Base-by-base conservation (phyloP, 1,284 basidiomycete species). In the Vanrija humicola region DNA sequence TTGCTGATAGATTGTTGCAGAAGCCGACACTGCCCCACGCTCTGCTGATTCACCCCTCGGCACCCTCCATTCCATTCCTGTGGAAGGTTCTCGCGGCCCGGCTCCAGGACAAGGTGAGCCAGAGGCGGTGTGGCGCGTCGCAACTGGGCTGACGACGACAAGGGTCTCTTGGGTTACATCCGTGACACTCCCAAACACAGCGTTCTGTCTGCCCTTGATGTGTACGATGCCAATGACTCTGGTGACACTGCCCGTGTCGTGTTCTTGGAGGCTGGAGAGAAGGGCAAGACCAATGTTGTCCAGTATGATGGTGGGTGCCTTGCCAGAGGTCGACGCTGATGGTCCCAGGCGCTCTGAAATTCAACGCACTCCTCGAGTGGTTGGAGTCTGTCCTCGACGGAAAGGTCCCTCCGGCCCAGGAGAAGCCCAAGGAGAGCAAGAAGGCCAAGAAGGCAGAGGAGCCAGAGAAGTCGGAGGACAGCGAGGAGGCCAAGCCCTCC, bases 1-100 rank as follows among this genome's bases (percentile, higher is more conserved):
- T 46, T 18, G 26, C 34, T 50, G 47, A 47, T 29, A 10, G 16
- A 34, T 34, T 7, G 6, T 10, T 28, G 19, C 51, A 86, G 84
- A 80, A 83, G 62, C 63, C 72, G 26, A 77, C 80, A 39, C 75
- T 83, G 58, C 82, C 84, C 10, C 87, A 88, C 42, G 84, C 85
- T 0, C 77, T 95, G 15, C 83, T 95, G 15, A 61, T 79, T 86
- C 67, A 90, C 84, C 66, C 87, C 82, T 76, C 86, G 82, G 61
- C 68, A 8, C 87, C 85, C 60, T 86, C 86, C 46, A 83, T 90
- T 5, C 90, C 90, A 1, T 78, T 93, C 28, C 78, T 93, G 49
- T 94, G 90, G 90, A 86, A 88, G 68, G 86, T 89, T 5, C 82
- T 94, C 38, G 85, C 82, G 12, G 88, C 89, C 69, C 87, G 86